phyloP scores from a whole-genome alignment of 2,329 filamentous ascomycete genomes.

The Penicillium brevicompactum region DNA sequence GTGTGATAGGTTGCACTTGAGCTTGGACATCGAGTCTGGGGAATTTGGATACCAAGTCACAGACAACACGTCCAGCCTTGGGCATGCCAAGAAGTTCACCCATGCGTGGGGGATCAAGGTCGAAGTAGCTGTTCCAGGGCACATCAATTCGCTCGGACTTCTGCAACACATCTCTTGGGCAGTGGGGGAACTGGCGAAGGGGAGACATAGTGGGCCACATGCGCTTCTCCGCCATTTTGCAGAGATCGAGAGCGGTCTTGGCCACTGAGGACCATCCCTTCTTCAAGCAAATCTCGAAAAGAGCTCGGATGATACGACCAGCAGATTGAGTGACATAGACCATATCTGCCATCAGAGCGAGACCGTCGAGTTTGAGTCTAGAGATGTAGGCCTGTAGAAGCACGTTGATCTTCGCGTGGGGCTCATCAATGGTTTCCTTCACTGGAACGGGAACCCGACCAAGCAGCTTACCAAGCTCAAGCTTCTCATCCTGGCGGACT shows the following conservation, averaged over 20 bases:
- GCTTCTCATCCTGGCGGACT: constrained; percentile 94
- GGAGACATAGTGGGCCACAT: constrained; percentile 99
- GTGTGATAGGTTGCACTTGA: constrained; percentile 90
- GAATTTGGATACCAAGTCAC: constrained; percentile 85
- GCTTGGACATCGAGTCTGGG: constrained; percentile 90
- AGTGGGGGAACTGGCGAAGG: constrained; percentile 82
- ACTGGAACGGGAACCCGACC: constrained; percentile 91
- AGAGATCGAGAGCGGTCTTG: constrained; percentile 88
- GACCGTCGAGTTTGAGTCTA: constrained; percentile 85
- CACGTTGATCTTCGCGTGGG: constrained; percentile 97
- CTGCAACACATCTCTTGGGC: constrained; percentile 80
- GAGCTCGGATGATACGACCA: constrained; percentile 88
- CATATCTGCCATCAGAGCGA: constrained; percentile 96
- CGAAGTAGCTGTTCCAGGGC: constrained; percentile 90
- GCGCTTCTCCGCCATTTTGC: constrained; percentile 98
- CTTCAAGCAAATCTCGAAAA: constrained; percentile 96
- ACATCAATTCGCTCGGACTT: constrained; percentile 96
- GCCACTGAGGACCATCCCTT: constrained; percentile 95
- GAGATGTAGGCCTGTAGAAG: constrained; percentile 96
- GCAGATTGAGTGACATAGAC: constrained; percentile 98
- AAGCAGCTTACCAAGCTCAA: constrained; percentile 90
- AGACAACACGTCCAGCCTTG: constrained; percentile 82
- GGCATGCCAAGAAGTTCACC: constrained; percentile 90
- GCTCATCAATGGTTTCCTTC: constrained; percentile 96
- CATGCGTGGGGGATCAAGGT: constrained; percentile 94